Conservation (phyloP, 495 filamentous ascomycete genomes). For the Aspergillus incahuasiensis region DNA sequence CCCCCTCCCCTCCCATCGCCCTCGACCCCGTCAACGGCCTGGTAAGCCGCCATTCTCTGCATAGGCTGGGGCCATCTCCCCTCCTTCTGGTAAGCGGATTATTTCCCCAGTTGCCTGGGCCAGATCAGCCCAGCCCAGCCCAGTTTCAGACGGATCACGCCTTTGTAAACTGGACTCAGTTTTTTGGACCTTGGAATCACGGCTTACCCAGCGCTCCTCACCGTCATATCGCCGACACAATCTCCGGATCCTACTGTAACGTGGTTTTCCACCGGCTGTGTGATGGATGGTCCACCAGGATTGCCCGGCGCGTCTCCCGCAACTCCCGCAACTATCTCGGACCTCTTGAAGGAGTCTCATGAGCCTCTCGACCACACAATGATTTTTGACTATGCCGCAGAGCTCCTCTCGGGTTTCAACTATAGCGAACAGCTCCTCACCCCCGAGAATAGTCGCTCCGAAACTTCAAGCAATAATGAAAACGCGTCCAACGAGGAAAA, state of each 20-base stretch:
- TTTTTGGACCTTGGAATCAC: background rate
- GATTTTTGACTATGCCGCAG: constrained; percentile 40
- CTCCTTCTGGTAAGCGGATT: constrained; percentile 18
- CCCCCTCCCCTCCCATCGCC: constrained; percentile 5
- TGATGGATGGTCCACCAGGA: constrained; percentile 16
- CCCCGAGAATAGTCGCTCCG: constrained; percentile 46
- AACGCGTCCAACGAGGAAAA: constrained; percentile 42
- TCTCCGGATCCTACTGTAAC: background rate
- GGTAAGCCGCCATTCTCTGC: background rate
- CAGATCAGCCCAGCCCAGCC: constrained; percentile 6
- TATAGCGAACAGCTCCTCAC: constrained; percentile 44
- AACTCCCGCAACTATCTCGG: constrained; percentile 30
- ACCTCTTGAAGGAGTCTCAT: constrained; percentile 28
- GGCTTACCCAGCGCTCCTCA: background rate
- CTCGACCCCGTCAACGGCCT: background rate
- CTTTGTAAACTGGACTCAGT: background rate
- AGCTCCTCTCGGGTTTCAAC: constrained; percentile 41
- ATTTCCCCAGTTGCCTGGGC: constrained; percentile 7
- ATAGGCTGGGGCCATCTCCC: background rate
- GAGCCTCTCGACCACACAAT: constrained; percentile 32
- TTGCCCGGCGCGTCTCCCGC: constrained; percentile 29
- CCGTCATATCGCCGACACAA: background rate
- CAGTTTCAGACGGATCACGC: constrained; percentile 10
- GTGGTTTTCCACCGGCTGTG: background rate
- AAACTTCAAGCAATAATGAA: constrained; percentile 48